A percentile compares a stretch with the other conserved stretches of the same genome.
phyloP scores from a whole-genome alignment of 352 stramenopile species.

The Phytophthora foliorum region DNA sequence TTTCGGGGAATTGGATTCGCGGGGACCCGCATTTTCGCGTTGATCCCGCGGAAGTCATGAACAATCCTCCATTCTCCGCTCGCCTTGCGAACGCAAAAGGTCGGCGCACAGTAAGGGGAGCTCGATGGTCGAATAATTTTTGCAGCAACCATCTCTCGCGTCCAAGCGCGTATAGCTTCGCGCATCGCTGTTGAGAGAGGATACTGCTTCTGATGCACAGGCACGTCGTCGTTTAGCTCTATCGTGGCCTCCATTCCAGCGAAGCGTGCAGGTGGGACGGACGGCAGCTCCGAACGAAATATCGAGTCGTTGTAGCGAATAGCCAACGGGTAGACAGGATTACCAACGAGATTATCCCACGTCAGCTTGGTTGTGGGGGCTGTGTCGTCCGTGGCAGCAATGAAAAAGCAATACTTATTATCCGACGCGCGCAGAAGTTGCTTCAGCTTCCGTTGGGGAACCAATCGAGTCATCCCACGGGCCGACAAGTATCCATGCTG shows the following conservation, averaged over 20 bases:
- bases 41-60: conserved; percentile 1
- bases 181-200: not conserved
- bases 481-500: not conserved
- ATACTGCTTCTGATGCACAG: conserved; percentile 1
- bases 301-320: not conserved
- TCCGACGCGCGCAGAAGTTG: not conserved
- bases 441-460: not conserved
- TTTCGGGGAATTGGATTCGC: not conserved
- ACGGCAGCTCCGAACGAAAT: not conserved
- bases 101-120: conserved; percentile 3
- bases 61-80: conserved; percentile 6
- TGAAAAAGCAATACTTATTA: not conserved
- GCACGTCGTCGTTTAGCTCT: not conserved
- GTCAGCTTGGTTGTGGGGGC: not conserved
- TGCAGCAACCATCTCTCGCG: not conserved
- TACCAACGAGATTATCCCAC: not conserved
- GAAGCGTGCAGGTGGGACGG: not conserved
- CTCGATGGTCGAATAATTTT: conserved; percentile 1
- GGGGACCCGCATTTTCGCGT: not conserved
- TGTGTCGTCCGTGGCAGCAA: not conserved
- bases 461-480: not conserved
- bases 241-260: conserved; percentile 1
- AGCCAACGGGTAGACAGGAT: not conserved
- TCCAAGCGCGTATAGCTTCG: not conserved
- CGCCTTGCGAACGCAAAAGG: not conserved